Evolutionary conservation across 116 monocot genomes (phyloP).

Genomic region (Posidonia oceanica): DNA sequence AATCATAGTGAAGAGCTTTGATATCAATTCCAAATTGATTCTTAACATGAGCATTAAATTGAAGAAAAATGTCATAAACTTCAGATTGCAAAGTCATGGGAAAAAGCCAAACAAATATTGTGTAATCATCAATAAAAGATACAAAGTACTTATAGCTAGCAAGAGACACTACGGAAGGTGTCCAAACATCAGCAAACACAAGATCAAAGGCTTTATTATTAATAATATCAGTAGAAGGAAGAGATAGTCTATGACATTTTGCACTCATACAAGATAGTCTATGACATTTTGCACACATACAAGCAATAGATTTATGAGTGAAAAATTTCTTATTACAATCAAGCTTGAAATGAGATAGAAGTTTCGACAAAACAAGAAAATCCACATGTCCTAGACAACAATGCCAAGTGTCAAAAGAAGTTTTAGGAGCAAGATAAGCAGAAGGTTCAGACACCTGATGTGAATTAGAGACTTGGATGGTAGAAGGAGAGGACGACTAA

Average conservation of each 20-base stretch:
- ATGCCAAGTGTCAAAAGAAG: not conserved
- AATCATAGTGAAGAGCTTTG: slow-evolving; percentile 1
- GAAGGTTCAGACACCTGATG: not conserved
- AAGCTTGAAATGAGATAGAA: not conserved
- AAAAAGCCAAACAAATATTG: not conserved
- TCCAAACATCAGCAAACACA: slow-evolving; percentile 8
- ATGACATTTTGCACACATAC: not conserved
- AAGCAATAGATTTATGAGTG: not conserved
- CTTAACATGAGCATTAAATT: not conserved
- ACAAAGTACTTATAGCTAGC: not conserved
- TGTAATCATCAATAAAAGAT: slow-evolving; percentile 8
- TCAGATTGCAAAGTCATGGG: not conserved
- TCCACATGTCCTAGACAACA: not conserved
- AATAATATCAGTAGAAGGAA: not conserved
- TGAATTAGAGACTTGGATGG: not conserved
- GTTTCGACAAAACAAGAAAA: not conserved
- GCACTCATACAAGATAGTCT: not conserved
- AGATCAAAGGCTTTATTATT: not conserved
- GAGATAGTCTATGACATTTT: not conserved
- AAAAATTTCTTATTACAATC: not conserved
- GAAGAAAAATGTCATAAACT: not conserved
- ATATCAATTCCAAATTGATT: not conserved
- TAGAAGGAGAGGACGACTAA: not conserved
- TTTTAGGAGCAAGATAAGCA: not conserved
- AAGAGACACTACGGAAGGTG: not conserved